Evolutionary conservation across 78 protist species (phyloP).

Genomic region (Isochrysis galbana): DNA sequence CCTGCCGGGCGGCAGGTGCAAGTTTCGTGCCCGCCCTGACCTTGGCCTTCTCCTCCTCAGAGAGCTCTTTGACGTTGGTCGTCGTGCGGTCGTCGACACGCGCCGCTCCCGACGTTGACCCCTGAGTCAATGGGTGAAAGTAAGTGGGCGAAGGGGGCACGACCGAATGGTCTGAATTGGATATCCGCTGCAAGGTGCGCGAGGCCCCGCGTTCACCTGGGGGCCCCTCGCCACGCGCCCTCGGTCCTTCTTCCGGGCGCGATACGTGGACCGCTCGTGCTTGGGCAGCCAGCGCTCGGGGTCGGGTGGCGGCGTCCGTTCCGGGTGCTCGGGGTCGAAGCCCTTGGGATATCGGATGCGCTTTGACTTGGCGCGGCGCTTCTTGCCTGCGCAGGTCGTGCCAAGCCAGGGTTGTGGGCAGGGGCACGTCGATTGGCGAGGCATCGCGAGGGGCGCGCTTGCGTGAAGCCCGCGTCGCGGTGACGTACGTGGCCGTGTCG

Average conservation of each 20-base stretch:
- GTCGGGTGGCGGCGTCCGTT: not conserved
- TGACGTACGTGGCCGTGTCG: too few relatives aligned
- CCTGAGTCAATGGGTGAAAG: too few relatives aligned
- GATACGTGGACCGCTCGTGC: slow-evolving; percentile 4
- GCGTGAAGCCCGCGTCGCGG: too few relatives aligned
- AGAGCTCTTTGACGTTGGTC: not conserved
- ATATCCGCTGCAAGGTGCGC: too few relatives aligned
- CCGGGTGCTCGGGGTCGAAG: not conserved
- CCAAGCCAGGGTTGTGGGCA: not conserved
- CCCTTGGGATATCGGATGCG: not conserved
- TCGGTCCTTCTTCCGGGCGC: not conserved
- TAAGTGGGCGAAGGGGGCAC: too few relatives aligned
- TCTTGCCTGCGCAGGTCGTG: not conserved
- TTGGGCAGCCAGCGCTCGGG: slow-evolving; percentile 28
- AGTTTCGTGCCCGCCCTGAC: too few relatives aligned
- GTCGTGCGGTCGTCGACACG: not conserved
- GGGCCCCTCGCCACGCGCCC: not conserved
- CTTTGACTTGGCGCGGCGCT: not conserved
- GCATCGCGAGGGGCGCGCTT: too few relatives aligned
- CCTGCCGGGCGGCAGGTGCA: too few relatives aligned
- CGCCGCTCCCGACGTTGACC: not conserved
- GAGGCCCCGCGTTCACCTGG: too few relatives aligned
- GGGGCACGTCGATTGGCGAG: not conserved
- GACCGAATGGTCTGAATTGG: too few relatives aligned
- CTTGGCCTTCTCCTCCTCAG: not conserved